Evolutionary conservation across 2,329 filamentous ascomycete genomes (phyloP), one percentile per base, ranked within the genome.

Genomic region (Pseudocercospora fuligena): DNA sequence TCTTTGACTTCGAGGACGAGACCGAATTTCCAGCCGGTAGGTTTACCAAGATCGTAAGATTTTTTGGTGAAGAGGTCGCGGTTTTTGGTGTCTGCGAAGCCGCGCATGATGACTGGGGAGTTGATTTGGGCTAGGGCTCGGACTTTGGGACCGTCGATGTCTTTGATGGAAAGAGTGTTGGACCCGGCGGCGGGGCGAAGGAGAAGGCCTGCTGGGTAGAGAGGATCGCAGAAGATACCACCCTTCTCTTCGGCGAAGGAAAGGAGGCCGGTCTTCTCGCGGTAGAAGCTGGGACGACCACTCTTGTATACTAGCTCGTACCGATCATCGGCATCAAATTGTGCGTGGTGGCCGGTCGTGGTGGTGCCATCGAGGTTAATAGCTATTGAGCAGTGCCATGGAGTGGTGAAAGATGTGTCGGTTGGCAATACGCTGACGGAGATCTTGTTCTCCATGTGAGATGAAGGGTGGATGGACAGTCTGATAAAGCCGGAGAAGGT

Each of bases 301-400:
- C 64, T 49, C n/a, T 61, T 60, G 64, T 58, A 12, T 19, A 66
- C 43, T 4, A 68, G 56, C 46, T 68, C 63, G 47, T 63, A 68
- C 33, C 66, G 63, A 16, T 66, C 59, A 23, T 68, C 66, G 16
- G 64, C 60, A 31, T 66, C 60, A 23, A 68, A 68, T 60, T 57
- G 31, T 12, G 53, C 54, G 25, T 47, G 64, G 29, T 66, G 66
- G 21, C 63, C 66, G 8, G 63, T 68, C 25, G 65, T 68, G 23
- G 65, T 70, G 33, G 60, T 65, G 51, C 72, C 72, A 54, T 73
- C 68, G 14, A 67, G 62, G 59, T 70, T 71, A 54, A 68, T 61
- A n/a, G 66, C 66, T 21, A 68, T 63, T 21, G 53, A 61, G 60
- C 63, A 68, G 57, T 68, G 66, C 66, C 66, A 68, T 21, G 66